These are phyloP conservation scores for Deuterostichococcus epilithicus DNA, from an alignment of 139 green algal species.

Conservation along the genomic window DNA sequence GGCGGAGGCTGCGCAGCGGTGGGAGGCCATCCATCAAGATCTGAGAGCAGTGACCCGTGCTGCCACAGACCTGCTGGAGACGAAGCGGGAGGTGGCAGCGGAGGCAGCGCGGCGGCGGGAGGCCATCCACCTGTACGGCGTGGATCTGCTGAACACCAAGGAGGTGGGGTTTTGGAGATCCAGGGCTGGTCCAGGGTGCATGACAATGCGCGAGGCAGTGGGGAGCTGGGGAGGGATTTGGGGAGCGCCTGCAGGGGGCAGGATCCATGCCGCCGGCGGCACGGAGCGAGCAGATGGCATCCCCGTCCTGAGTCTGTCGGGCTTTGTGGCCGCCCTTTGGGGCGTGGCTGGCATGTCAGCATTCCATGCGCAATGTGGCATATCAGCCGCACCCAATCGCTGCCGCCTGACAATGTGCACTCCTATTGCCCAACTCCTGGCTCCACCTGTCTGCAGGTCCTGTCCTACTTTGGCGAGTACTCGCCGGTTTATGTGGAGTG, in stretches of 20 bases:
- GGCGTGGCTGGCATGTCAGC: neutral
- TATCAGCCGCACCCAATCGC: too few relatives aligned
- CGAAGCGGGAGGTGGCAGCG: constrained; percentile 34
- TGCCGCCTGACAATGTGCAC: too few relatives aligned
- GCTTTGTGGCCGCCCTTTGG: too few relatives aligned
- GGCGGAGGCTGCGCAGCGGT: constrained; percentile 30
- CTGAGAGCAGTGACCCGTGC: neutral
- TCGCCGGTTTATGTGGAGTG: constrained; percentile 80
- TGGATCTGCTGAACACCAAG: constrained; percentile 77
- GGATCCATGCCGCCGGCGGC: too few relatives aligned
- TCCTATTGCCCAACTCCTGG: neutral
- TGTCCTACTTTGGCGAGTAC: constrained; percentile 66
- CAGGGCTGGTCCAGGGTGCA: too few relatives aligned
- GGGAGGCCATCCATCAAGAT: constrained; percentile 57
- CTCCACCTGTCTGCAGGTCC: constrained; percentile 8
- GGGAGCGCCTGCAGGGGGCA: too few relatives aligned
- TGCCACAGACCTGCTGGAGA: constrained; percentile 49
- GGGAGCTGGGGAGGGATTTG: too few relatives aligned
- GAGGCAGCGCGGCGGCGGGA: constrained; percentile 43
- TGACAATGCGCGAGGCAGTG: too few relatives aligned
- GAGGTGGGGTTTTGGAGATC: too few relatives aligned
- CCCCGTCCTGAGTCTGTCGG: too few relatives aligned
- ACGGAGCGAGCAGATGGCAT: too few relatives aligned
- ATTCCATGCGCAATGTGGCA: neutral
- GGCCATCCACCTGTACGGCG: constrained; percentile 78